Base-by-base conservation (phyloP, 495 filamentous ascomycete genomes). In the Hypomontagnella monticulosa region DNA sequence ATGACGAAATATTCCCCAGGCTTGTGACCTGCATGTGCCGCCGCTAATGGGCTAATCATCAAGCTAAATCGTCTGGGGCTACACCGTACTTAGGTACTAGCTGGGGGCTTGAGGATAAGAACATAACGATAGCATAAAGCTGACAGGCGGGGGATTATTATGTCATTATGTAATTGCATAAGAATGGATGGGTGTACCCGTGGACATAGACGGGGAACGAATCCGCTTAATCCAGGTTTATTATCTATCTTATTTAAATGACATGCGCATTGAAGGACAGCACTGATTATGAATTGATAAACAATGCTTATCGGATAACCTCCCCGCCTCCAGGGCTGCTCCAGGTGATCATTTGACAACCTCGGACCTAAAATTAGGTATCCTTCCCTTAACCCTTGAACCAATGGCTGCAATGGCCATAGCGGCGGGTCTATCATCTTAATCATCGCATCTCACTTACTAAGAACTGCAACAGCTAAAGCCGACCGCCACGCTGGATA, bases 1-100 rank as follows among this genome's bases (percentile, higher is more conserved):
- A 32, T 65, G 62, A 65, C 62, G 62, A 54, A 48, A 65, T 34
- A 46, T 47, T 48, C 48, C 48, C 48, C 41, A 41, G 40, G 41
- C 54, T 53, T 54, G 62, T 65, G 55, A 65, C 62, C 12, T 41
- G 4, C 6, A 34, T 42, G 20, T 60, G 46, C 57, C 57, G 57
- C 57, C 57, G 30, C 57, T 60, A 58, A 41, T 46, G 40, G 46
- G 12, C n/a, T 27, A 44, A 9, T 9, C 9, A 14, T 23, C 36
- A 37, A 57, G 23, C 23, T 27, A 27, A 27, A 27, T 46, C 18
- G 36, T 46, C 48, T 37, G 23, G 52, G 50, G 12, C n/a, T n/a
- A n/a, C n/a, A n/a, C n/a, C n/a, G n/a, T n/a, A n/a, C n/a, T n/a
- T n/a, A n/a, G 8, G 23, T n/a, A 19, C 27, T 48, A 37, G 4